Evolutionary conservation across 345 rosid genomes (phyloP).

Genomic region (Eucalyptus regnans): DNA sequence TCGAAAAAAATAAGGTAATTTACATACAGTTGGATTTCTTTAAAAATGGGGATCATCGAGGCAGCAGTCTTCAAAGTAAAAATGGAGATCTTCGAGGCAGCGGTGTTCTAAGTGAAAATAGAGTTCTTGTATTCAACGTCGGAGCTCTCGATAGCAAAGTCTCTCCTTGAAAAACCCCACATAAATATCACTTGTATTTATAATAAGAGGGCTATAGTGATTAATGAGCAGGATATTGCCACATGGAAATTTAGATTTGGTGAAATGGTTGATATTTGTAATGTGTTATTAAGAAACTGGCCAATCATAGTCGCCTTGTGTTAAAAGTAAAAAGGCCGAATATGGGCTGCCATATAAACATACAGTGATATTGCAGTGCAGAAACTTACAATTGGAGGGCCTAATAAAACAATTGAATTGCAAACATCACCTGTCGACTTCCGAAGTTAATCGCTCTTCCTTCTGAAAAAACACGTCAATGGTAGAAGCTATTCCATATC

Average conservation of each 20-base stretch:
- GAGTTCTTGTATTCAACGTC: no score
- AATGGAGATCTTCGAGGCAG: no score
- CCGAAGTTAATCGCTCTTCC: not conserved
- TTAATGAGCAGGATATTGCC: not conserved
- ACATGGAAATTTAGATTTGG: not conserved
- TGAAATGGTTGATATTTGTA: not conserved
- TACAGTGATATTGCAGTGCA: not conserved
- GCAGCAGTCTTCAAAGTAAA: no score
- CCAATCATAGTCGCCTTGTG: not conserved
- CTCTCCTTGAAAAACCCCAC: not conserved
- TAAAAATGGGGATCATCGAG: no score
- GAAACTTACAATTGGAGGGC: not conserved
- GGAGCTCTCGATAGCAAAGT: not conserved
- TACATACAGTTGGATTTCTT: no score
- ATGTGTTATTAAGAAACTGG: not conserved
- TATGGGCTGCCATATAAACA: not conserved
- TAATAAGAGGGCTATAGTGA: not conserved
- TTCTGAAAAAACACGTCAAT: not conserved
- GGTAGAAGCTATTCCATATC: not conserved
- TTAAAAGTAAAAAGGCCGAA: not conserved
- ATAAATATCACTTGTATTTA: not conserved
- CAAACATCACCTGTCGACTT: not conserved
- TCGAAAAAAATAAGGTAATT: no score
- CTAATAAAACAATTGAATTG: not conserved
- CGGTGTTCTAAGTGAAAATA: no score